A percentile compares a stretch with the other conserved stretches of the same genome.
Conservation (phyloP, 2,329 filamentous ascomycete species). For the Ceratocystis lukuohia region DNA sequence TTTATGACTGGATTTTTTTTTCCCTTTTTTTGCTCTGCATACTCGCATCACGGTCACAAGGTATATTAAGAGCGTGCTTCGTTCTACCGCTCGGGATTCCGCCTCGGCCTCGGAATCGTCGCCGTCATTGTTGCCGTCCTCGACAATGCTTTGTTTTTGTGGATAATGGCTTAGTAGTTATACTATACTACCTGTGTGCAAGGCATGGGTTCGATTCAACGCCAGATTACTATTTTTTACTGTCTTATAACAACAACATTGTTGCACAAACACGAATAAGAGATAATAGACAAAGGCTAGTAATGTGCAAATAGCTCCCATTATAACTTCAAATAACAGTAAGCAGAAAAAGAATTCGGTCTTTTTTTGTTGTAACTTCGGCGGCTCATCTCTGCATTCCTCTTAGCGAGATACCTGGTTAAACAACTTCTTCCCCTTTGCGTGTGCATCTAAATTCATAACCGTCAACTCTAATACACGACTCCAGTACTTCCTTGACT, state of each 20-base stretch:
- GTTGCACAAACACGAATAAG: background rate
- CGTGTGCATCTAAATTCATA: slow-evolving; percentile 30
- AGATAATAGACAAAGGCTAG: too few relatives aligned
- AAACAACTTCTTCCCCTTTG: slow-evolving; percentile 28
- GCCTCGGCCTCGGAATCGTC: background rate
- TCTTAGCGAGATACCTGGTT: slow-evolving; percentile 31
- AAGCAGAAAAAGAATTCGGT: background rate
- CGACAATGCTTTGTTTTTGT: background rate
- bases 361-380: too few relatives aligned
- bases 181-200: too few relatives aligned
- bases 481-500: slow-evolving; percentile 30
- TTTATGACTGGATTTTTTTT: background rate
- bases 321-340: background rate
- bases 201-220: too few relatives aligned
- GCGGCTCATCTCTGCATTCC: slow-evolving; percentile 22
- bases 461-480: slow-evolving; percentile 33
- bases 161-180: background rate
- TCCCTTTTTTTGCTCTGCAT: background rate
- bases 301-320: background rate
- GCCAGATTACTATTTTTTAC: too few relatives aligned
- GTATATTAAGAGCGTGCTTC: background rate
- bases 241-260: background rate
- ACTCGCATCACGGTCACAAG: background rate
- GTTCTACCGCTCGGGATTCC: background rate
- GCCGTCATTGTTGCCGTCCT: background rate